Evolutionary conservation across 1,284 basidiomycete genomes (phyloP), one percentile per base, ranked within the genome.

Genomic region (Leccinum subrobustum): DNA sequence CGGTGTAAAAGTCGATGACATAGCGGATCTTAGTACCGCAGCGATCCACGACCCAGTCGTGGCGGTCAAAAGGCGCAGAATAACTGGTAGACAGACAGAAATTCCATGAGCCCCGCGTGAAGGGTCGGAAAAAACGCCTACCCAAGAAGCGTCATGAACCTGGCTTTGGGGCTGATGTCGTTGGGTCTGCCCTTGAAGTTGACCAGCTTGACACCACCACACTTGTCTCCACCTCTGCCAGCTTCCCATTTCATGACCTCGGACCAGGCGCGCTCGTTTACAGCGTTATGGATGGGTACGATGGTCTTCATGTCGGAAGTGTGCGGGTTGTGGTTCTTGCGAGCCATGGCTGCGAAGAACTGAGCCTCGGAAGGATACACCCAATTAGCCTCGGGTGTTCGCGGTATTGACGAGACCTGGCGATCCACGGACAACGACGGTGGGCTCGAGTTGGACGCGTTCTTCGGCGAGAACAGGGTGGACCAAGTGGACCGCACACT

Each of bases 221-320:
- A 96, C 56, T 77, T 79, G 58, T 91, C 90, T 9, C 88, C 88
- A 23, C 93, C 93, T 70, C 86, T 81, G 3, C 89, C 87, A 8
- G 78, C 76, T 75, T 99, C 96, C 96, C 96, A 99, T 64, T 85
- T 86, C 72, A 95, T 76, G 54, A 99, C 84, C 75, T 97, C 90
- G 54, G 81, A 78, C 96, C 96, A 99, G 3, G 96, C 94, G 62
- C 92, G 88, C 77, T 99, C 97, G 72, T 99, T 99, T 62, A 99
- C 97, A 33, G 96, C 96, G 72, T 99, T 99, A 77, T 99, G 96
- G 60, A 99, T 99, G 6, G 96, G 96, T 6, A 99, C 95, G 67
- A 99, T 90, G 23, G 94, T 92, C 69, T 85, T 86, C 96, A 99
- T 98, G 77, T 98, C 96, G 20, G 81, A 73, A 16, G 89, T 85